Evolutionary conservation across 2,329 filamentous ascomycete species (phyloP).

Genomic region (Colletotrichum godetiae): DNA sequence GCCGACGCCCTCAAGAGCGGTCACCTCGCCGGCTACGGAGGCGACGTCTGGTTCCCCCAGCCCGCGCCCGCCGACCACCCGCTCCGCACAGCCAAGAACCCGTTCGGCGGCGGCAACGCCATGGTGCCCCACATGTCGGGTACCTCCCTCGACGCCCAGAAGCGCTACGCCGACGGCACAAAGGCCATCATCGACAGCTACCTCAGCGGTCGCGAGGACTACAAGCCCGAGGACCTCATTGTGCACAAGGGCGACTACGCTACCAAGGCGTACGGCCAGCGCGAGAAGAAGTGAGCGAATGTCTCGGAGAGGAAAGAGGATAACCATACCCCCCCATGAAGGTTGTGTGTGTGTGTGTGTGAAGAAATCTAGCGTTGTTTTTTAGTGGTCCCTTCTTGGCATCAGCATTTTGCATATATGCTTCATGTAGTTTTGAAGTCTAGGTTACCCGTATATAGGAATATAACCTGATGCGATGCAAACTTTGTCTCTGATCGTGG

Average conservation of each 20-base stretch:
- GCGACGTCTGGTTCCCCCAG: conserved; percentile 97
- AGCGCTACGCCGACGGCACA: conserved; percentile 86
- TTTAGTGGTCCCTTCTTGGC: not conserved
- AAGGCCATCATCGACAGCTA: conserved; percentile 94
- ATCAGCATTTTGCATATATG: conserved; percentile 27
- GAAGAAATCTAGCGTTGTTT: conserved; percentile 23
- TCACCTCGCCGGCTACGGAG: conserved; percentile 89
- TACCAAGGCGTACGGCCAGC: conserved; percentile 91
- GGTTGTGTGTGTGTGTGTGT: not conserved
- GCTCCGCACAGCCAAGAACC: conserved; percentile 92
- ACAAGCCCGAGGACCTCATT: conserved; percentile 90
- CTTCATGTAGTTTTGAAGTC: conserved; percentile 8
- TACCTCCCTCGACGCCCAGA: conserved; percentile 97
- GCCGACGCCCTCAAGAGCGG: conserved; percentile 91
- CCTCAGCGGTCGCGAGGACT: conserved; percentile 88
- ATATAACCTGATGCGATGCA: conserved; percentile 26
- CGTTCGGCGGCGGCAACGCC: conserved; percentile 96
- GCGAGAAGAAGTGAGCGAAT: conserved; percentile 57
- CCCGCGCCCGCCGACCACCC: conserved; percentile 93
- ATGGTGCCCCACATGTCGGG: conserved; percentile 99
- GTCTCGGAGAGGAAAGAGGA: not conserved
- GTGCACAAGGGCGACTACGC: conserved; percentile 91
- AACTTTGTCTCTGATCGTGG: too few relatives aligned
- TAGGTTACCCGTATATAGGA: conserved; percentile 29
- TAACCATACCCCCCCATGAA: conserved; percentile 8